Evolutionary conservation across 495 filamentous ascomycete species (phyloP), one percentile per base, ranked within the genome.

Genomic region (Aspergillus panamensis): DNA sequence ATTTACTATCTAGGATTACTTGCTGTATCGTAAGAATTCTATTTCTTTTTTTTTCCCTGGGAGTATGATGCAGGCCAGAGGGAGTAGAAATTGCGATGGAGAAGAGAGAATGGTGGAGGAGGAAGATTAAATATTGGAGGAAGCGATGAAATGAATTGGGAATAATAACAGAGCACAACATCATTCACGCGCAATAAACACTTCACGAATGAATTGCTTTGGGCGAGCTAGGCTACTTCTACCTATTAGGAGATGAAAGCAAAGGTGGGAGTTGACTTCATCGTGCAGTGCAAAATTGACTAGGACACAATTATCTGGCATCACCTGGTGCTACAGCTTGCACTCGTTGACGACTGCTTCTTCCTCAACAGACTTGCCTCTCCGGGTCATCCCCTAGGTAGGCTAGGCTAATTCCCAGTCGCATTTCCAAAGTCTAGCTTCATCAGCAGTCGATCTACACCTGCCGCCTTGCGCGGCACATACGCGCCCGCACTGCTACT

Each of bases 381-480:
- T 49, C 42, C 42, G 25, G 35, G 35, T 48, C 35, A n/a, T 39
- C 8, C 3, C 10, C 10, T 39, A n/a, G n/a, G n/a, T n/a, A n/a
- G n/a, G 25, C 25, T 25, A 25, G 14, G 16, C 16, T 52, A 58
- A 51, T 51, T 51, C 9, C 51, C 30, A 25, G 13, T 57, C 21
- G 74, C 64, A 57, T 74, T 78, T 33, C 74, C 81, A 74, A 90
- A 91, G 74, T 94, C 91, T 56, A 96, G 73, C 68, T 93, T 92
- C 88, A 95, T 92, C 44, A 96, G 66, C 66, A 96, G 74, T 51
- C 88, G 77, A 74, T 93, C 89, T 20, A 94, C 83, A 8, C 90
- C 88, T 3, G 85, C 86, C 4, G 85, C 80, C 44, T 84, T 83
- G 53, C 81, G 77, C 7, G 87, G 86, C 51, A 82, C 77, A 67